phyloP scores from a whole-genome alignment of 2,329 filamentous ascomycete genomes.

The Ophiostoma himal-ulmi region DNA sequence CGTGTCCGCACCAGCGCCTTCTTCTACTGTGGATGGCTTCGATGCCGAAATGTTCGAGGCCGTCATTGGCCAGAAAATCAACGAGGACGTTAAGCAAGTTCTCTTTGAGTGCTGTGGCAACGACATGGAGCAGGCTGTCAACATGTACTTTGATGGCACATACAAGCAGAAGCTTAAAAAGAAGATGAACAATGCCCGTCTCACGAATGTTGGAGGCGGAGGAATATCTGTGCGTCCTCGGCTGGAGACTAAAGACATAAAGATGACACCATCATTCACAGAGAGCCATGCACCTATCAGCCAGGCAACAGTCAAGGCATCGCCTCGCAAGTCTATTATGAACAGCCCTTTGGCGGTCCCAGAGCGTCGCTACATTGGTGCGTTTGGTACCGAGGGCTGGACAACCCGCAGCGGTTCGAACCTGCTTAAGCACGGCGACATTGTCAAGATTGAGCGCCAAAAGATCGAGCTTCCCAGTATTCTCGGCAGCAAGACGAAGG shows the following conservation, averaged over 20 bases:
- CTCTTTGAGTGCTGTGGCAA: slow-evolving; percentile 52
- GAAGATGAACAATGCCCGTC: slow-evolving; percentile 27
- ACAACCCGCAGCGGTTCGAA: slow-evolving; percentile 74
- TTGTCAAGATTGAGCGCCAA: slow-evolving; percentile 79
- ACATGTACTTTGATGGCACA: slow-evolving; percentile 65
- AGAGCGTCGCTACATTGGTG: slow-evolving; percentile 68
- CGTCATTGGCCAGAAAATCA: slow-evolving; percentile 54
- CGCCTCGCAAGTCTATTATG: slow-evolving; percentile 14
- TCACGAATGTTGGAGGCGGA: neutral
- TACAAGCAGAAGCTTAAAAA: slow-evolving; percentile 42
- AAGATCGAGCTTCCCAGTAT: slow-evolving; percentile 56
- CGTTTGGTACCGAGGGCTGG: slow-evolving; percentile 89
- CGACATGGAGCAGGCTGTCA: slow-evolving; percentile 57
- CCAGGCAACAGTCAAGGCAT: slow-evolving; percentile 17
- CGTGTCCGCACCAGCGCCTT: neutral
- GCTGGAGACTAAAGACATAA: neutral
- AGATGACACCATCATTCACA: neutral
- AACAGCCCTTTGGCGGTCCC: slow-evolving; percentile 32
- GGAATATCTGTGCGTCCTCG: neutral
- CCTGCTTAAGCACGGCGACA: slow-evolving; percentile 72
- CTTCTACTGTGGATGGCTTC: slow-evolving; percentile 38
- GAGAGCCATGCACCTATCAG: neutral
- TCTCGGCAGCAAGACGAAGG: slow-evolving; percentile 37
- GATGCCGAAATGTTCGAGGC: slow-evolving; percentile 53
- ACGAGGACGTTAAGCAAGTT: slow-evolving; percentile 41